Conservation (phyloP, 257 asterid species). For the Haberlea rhodopensis region DNA sequence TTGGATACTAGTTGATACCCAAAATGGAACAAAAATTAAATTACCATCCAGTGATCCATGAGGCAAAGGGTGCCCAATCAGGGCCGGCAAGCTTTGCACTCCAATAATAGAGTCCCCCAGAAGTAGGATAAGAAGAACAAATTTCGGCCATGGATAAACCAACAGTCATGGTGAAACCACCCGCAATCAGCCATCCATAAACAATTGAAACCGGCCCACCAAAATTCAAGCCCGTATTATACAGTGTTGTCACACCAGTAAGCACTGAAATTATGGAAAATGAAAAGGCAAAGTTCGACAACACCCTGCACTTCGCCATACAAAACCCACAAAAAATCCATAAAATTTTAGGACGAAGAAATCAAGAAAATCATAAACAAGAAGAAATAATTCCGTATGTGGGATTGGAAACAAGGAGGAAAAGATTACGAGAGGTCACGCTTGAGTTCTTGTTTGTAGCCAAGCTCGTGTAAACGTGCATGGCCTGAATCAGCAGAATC, state of each 20-base stretch:
- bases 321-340: not conserved
- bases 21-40: not conserved
- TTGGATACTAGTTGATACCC: not conserved
- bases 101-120: conserved; percentile 99
- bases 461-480: conserved; percentile 81
- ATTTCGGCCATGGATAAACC: conserved; percentile 97
- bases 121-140: conserved; percentile 93
- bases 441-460: conserved; percentile 98
- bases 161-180: conserved; percentile 71
- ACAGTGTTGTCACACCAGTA: conserved; percentile 85
- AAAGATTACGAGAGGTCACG: conserved; percentile 91
- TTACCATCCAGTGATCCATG: conserved; percentile 99
- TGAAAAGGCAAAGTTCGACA: conserved; percentile 92
- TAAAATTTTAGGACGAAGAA: not conserved
- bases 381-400: not conserved
- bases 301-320: conserved; percentile 47
- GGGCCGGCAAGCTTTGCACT: conserved; percentile 99
- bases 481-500: conserved; percentile 66
- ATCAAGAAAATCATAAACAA: not conserved
- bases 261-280: conserved; percentile 86
- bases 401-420: not conserved
- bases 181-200: conserved; percentile 90
- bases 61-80: conserved; percentile 95
- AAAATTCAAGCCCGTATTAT: conserved; percentile 74
- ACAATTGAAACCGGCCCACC: conserved; percentile 86